Conservation (phyloP, 176 grass and related monocot species). For the maize (Zea mays) region Zm-B73-REFERENCE-NAM-5.0 NC_050098.1:212215001-212215500, state of each 20-base stretch:
- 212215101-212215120: no score
- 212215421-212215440: neutral
- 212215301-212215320: constrained; percentile 11
- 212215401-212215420: constrained; percentile 23
- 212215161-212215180: no score
- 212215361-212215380: constrained; percentile 31
- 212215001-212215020: no score
- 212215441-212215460: neutral
- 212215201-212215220: no score
- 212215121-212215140: no score
- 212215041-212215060: no score
- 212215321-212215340: neutral
- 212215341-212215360: neutral
- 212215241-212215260: neutral
- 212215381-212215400: constrained; percentile 44
- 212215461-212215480: neutral
- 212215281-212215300: neutral
- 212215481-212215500: neutral
- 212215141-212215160: no score
- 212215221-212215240: neutral
- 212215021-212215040: no score
- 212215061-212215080: no score
- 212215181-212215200: no score
- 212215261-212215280: neutral
- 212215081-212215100: no score